Evolutionary conservation across 805 yeast species (phyloP).

Genomic region (Candida lessepsii): DNA sequence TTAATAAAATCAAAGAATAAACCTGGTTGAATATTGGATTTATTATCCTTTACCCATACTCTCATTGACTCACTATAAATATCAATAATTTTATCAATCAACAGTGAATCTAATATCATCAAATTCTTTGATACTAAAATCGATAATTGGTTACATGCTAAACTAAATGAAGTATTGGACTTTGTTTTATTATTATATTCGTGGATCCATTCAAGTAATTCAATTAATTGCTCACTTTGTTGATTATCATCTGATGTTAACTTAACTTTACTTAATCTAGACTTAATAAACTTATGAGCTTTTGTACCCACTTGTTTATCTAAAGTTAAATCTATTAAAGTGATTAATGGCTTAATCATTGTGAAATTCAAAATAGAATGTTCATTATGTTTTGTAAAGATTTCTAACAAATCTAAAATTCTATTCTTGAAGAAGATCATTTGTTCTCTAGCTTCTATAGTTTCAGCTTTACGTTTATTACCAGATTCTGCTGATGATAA

Average conservation of each 20-base stretch:
- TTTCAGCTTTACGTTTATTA: slow-evolving; percentile 68
- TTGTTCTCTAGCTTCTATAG: slow-evolving; percentile 74
- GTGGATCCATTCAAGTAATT: slow-evolving; percentile 43
- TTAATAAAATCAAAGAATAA: slow-evolving; percentile 77
- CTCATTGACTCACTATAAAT: slow-evolving; percentile 56
- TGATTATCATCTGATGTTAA: slow-evolving; percentile 14
- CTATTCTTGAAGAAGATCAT: slow-evolving; percentile 77
- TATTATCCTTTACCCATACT: slow-evolving; percentile 54
- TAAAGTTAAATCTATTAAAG: slow-evolving; percentile 61
- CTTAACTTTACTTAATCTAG: slow-evolving; percentile 53
- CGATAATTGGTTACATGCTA: slow-evolving; percentile 65
- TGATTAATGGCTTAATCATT: slow-evolving; percentile 55
- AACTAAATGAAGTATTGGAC: slow-evolving; percentile 47
- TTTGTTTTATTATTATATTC: slow-evolving; percentile 24
- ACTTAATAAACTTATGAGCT: slow-evolving; percentile 69
- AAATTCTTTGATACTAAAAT: slow-evolving; percentile 63
- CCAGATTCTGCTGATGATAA: slow-evolving; percentile 52
- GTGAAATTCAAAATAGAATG: slow-evolving; percentile 39
- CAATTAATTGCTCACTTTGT: slow-evolving; percentile 20
- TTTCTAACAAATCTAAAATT: slow-evolving; percentile 72
- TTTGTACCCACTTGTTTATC: slow-evolving; percentile 71
- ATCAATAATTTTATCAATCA: slow-evolving; percentile 48
- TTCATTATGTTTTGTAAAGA: slow-evolving; percentile 50
- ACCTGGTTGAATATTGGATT: slow-evolving; percentile 49
- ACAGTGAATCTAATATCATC: slow-evolving; percentile 29